Evolutionary conservation across 2,329 filamentous ascomycete species (phyloP), one percentile per base, ranked within the genome.

Genomic region (Colletotrichum coccodes): DNA sequence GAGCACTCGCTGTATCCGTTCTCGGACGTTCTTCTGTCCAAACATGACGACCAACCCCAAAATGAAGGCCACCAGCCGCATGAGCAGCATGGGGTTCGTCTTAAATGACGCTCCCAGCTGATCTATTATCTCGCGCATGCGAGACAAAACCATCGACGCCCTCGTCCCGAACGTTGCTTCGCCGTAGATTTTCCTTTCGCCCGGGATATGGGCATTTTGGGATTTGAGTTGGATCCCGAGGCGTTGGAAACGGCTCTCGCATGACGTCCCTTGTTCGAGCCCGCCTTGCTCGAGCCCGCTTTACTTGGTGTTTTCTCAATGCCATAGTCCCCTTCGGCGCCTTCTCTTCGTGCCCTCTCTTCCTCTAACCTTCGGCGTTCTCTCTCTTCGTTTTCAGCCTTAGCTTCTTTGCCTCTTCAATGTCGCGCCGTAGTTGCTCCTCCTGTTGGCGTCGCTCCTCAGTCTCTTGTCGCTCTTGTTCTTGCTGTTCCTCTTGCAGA

Each of bases 401-500:
- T 61, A 87, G 77, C 67, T 84, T 83, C 72, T 85, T 81, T 2
- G 86, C 83, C 70, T 91, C 87, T 68, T 91, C 88, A 23, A 89
- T 81, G 23, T 90, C 87, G 26, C 80, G 82, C 65, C 83, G 83
- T 49, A 89, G 76, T 69, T 87, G 80, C 64, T 90, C 88, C 71
- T 91, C 87, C 64, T 89, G 86, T 28, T 81, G 81, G 60, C 83
- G 80, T 64, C 82, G 82, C 74, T 85, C 91, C 81, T 86, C 92
- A 74, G 73, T 90, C 77, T 86, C 93, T 81, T 76, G 86, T 68
- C 89, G 84, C 72, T 91, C 90, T n/a, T 91, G 89, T 69, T 91
- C 89, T 64, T 91, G 87, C 75, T 93, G 93, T 76, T 97, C 95
- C 72, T 97, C 94, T 74, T 92, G 92, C 34, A 98, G 84, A 60